A percentile compares a stretch with the other conserved stretches of the same genome.
Conservation (phyloP, 768 basidiomycete species). For the Imleria badia region DNA sequence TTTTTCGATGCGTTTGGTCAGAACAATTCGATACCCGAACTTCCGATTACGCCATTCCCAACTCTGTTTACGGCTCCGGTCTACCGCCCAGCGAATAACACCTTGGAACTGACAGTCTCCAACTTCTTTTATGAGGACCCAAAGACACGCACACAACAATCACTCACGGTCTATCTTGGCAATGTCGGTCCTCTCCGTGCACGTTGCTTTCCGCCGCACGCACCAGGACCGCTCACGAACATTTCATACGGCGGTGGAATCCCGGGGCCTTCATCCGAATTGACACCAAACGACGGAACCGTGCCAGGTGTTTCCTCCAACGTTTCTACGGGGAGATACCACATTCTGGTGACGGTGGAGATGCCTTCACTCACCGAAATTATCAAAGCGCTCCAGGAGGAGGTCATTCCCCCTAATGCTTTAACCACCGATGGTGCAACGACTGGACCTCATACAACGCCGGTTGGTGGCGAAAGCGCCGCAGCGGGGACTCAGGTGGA, state of each 20-base stretch:
- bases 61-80: slow-evolving; percentile 78
- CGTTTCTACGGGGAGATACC: slow-evolving; percentile 47
- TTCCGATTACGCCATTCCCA: slow-evolving; percentile 88
- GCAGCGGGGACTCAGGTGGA: slow-evolving; percentile 30
- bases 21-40: slow-evolving; percentile 70
- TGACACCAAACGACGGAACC: slow-evolving; percentile 27
- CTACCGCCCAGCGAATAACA: slow-evolving; percentile 69
- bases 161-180: slow-evolving; percentile 87
- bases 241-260: slow-evolving; percentile 57
- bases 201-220: slow-evolving; percentile 71
- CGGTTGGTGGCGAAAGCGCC: slow-evolving; percentile 23
- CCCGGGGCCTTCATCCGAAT: slow-evolving; percentile 36
- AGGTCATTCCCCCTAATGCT: slow-evolving; percentile 46
- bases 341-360: slow-evolving; percentile 83
- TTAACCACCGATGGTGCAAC: slow-evolving; percentile 37
- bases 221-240: slow-evolving; percentile 65
- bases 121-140: slow-evolving; percentile 85
- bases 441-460: slow-evolving; percentile 36
- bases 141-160: slow-evolving; percentile 58
- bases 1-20: slow-evolving; percentile 90
- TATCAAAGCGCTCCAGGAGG: slow-evolving; percentile 75
- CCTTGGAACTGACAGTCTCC: slow-evolving; percentile 80
- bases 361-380: slow-evolving; percentile 78
- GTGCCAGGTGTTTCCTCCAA: slow-evolving; percentile 17
- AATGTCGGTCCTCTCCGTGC: slow-evolving; percentile 83